phyloP scores from a whole-genome alignment of 2,329 filamentous ascomycete species.

The Orbilia oligospora region DNA sequence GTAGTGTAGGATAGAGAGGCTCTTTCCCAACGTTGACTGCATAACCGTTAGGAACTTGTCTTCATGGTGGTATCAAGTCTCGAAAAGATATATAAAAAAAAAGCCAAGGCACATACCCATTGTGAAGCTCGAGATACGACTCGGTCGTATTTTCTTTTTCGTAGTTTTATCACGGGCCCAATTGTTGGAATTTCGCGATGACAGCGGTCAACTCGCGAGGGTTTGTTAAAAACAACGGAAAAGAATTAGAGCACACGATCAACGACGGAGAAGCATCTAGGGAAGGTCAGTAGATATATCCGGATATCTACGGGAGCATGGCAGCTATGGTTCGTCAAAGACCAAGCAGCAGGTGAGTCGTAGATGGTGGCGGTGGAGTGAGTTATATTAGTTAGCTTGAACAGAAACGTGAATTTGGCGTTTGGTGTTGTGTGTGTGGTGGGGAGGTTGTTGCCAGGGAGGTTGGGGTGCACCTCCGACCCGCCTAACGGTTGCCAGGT shows the following conservation, averaged over 20 bases:
- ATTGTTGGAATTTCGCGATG: slow-evolving; percentile 21
- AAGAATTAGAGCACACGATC: slow-evolving; percentile 33
- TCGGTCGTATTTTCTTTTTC: slow-evolving; percentile 24
- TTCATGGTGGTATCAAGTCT: not conserved
- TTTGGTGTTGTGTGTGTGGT: slow-evolving; percentile 51
- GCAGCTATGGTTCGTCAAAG: slow-evolving; percentile 16
- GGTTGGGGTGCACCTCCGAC: slow-evolving; percentile 44
- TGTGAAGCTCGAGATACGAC: slow-evolving; percentile 6
- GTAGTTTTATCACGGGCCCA: not conserved
- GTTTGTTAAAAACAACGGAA: not conserved
- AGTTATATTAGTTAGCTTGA: slow-evolving; percentile 28
- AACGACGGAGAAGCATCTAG: slow-evolving; percentile 44
- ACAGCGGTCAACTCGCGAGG: not conserved
- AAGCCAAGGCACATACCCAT: slow-evolving; percentile 42
- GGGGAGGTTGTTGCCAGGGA: slow-evolving; percentile 41
- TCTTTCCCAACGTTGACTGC: slow-evolving; percentile 37
- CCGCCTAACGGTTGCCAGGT: slow-evolving; percentile 56
- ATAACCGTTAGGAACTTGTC: slow-evolving; percentile 10
- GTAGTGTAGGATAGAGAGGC: slow-evolving; percentile 43
- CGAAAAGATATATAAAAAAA: not conserved
- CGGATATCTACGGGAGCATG: slow-evolving; percentile 53
- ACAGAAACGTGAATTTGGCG: slow-evolving; percentile 45
- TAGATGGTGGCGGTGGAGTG: slow-evolving; percentile 28
- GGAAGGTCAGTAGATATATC: slow-evolving; percentile 43
- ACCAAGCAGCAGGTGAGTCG: slow-evolving; percentile 22